Percentiles rank a stretch among this genome's conserved stretches.
phyloP scores from a whole-genome alignment of 148 eudicot genomes.

The Vaccinium corymbosum region DNA sequence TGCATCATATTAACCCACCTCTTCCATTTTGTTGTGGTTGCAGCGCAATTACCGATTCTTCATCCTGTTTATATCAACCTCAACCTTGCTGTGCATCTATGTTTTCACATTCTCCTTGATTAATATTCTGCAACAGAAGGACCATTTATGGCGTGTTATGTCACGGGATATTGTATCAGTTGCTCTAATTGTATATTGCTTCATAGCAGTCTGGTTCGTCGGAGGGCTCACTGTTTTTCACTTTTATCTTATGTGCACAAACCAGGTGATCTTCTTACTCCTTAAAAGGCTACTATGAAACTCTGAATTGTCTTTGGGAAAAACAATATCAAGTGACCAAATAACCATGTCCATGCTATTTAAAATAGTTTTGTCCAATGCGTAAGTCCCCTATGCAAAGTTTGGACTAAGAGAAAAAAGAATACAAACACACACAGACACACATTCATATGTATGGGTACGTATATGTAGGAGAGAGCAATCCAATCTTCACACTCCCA shows the following conservation, averaged over 20 bases:
- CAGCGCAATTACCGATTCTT: conserved; percentile 86
- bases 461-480: background rate
- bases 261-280: conserved; percentile 54
- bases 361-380: background rate
- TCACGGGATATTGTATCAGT: conserved; percentile 53
- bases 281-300: background rate
- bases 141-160: conserved; percentile 40
- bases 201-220: conserved; percentile 73
- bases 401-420: background rate
- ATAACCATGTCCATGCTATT: background rate
- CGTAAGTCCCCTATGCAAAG: background rate
- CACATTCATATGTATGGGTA: background rate
- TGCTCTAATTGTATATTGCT: conserved; percentile 60
- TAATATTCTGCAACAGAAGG: conserved; percentile 32
- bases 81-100: conserved; percentile 67
- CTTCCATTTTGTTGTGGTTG: conserved; percentile 23
- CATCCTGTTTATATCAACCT: conserved; percentile 65
- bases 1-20: conserved; percentile 15
- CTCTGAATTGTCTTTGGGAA: background rate
- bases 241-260: conserved; percentile 64
- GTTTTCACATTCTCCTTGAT: conserved; percentile 58
- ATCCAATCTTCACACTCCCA: background rate
- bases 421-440: background rate
- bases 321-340: background rate
- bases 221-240: conserved; percentile 83